Base-by-base conservation (phyloP, 2,329 filamentous ascomycete species). In the Paracoccidioides brasiliensis region DNA sequence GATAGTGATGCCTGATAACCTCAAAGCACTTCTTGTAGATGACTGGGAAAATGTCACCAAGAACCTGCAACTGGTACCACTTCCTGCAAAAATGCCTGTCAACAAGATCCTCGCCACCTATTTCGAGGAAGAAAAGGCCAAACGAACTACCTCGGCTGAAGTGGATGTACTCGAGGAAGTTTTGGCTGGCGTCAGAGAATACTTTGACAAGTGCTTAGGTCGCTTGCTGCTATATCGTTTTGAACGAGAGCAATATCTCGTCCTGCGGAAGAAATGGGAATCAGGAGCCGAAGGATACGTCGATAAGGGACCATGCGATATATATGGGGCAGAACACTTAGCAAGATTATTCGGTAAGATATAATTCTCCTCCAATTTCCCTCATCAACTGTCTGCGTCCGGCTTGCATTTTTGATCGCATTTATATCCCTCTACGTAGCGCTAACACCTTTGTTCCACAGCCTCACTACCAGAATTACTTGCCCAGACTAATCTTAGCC, bases 21-120 rank as follows among this genome's bases (percentile, higher is more conserved):
- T 98, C 61, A 96, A 97, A 74, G 88, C 87, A 14, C 80, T 95
- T 59, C 81, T 98, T 3, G 93, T 98, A 28, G 93, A 98, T 68
- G 93, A 98, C 70, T 98, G 93, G 93, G 93, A 98, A 71, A 95
- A 96, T 64, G 84, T 98, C 59, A 98, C 93, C 56, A 97, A 96
- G 74, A 93, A 94, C 67, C 82, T 89, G 63, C 88, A 91, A 67
- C 82, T 97, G 3, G 88, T 96, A 37, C 84, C 88, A 1, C 77
- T 98, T 14, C 93, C 93, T 0, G 84, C 89, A 49, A 76, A 79
- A 33, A 81, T 85, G 53, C 83, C 91, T 0, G 88, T 93, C 57
- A 82, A 80, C 60, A 75, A 81, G 61, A 88, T 98, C 58, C 75
- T 98, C 14, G 79, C 89, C 51, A 86, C 91, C 60, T 98, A 96